These are phyloP conservation scores for Fomitopsis serialis DNA, from an alignment of 768 basidiomycete genomes.

Conservation along the genomic window DNA sequence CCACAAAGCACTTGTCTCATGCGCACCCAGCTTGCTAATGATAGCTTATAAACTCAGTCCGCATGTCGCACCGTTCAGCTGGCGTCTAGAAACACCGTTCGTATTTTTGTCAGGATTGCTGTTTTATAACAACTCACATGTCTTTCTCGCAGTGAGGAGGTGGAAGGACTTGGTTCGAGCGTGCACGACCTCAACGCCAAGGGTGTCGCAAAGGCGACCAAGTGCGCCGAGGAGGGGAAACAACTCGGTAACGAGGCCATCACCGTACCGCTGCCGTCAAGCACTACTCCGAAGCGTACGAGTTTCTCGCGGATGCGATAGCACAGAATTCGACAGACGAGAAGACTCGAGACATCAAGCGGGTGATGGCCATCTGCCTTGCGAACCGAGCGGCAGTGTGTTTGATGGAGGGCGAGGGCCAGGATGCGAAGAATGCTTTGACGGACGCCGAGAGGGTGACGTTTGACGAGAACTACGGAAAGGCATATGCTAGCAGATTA, in stretches of 20 bases:
- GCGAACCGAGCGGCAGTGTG: slow-evolving; percentile 29
- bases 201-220: slow-evolving; percentile 19
- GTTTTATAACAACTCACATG: background rate
- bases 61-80: slow-evolving; percentile 28
- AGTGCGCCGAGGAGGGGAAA: slow-evolving; percentile 22
- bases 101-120: slow-evolving; percentile 1
- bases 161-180: slow-evolving; percentile 22
- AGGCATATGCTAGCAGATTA: slow-evolving; percentile 21
- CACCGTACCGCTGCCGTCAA: slow-evolving; percentile 23
- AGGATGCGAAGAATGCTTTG: slow-evolving; percentile 26
- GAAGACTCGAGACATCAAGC: slow-evolving; percentile 21
- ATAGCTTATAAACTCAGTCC: slow-evolving; percentile 26
- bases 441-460: slow-evolving; percentile 25
- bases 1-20: slow-evolving; percentile 22
- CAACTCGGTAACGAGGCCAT: slow-evolving; percentile 20
- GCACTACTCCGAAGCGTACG: slow-evolving; percentile 27
- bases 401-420: slow-evolving; percentile 23
- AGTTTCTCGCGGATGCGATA: slow-evolving; percentile 18
- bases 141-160: slow-evolving; percentile 20
- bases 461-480: slow-evolving; percentile 24
- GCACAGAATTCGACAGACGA: slow-evolving; percentile 23
- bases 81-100: slow-evolving; percentile 29
- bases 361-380: slow-evolving; percentile 25
- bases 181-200: slow-evolving; percentile 24
- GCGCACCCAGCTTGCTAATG: slow-evolving; percentile 26